phyloP scores from a whole-genome alignment of 805 yeast species.

The Candida quercuum region DNA sequence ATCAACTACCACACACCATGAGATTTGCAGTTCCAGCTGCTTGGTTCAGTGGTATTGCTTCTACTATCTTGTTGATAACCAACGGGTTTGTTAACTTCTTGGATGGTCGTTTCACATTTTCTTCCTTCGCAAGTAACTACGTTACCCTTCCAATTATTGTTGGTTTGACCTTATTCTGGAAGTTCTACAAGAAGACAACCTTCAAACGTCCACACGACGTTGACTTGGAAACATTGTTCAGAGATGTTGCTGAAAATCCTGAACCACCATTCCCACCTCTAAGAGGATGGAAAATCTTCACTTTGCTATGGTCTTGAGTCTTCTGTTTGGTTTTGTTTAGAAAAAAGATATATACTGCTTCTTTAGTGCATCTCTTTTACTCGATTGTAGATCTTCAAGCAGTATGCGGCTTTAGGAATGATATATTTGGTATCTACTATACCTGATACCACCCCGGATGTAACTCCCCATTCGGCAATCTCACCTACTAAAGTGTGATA shows the following conservation, averaged over 20 bases:
- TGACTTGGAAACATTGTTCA: conserved; percentile 29
- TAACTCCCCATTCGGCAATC: too few species aligned
- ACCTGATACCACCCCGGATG: too few species aligned
- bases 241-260: conserved; percentile 20
- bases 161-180: conserved; percentile 24
- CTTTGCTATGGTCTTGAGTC: conserved; percentile 1
- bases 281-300: conserved; percentile 1
- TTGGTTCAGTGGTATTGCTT: conserved; percentile 22
- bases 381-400: too few species aligned
- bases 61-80: conserved; percentile 23
- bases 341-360: too few species aligned
- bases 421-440: too few species aligned
- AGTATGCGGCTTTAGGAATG: too few species aligned
- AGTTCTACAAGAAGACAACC: conserved; percentile 23
- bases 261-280: conserved; percentile 8
- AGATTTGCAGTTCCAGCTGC: conserved; percentile 21
- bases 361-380: too few species aligned
- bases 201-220: conserved; percentile 29
- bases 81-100: conserved; percentile 28
- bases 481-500: too few species aligned
- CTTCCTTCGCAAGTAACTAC: neutral
- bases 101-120: conserved; percentile 17
- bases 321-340: too few species aligned
- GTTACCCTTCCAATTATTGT: conserved; percentile 17
- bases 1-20: conserved; percentile 26